Evolutionary conservation across 2,329 filamentous ascomycete species (phyloP).

Genomic region (Penicillium italicum): DNA sequence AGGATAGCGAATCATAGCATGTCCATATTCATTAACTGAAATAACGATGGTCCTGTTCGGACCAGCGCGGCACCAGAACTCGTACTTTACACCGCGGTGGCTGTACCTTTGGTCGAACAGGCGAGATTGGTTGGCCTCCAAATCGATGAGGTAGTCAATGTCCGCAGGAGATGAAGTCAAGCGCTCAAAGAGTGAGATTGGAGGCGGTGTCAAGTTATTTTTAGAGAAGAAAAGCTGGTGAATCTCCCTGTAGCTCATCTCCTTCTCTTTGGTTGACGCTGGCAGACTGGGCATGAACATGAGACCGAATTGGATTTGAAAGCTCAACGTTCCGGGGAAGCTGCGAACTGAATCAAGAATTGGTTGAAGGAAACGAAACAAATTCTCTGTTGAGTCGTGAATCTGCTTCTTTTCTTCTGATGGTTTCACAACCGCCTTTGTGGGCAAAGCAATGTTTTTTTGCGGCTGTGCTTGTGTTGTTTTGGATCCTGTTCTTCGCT

Average conservation of each 20-base stretch:
- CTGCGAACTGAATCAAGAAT: conserved; percentile 33
- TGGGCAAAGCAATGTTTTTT: neutral
- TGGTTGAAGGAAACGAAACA: conserved; percentile 31
- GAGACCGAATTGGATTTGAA: conserved; percentile 40
- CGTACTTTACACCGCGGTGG: conserved; percentile 31
- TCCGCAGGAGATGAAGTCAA: conserved; percentile 42
- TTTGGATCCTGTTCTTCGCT: neutral
- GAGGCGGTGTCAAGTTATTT: conserved; percentile 25
- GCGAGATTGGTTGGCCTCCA: conserved; percentile 22
- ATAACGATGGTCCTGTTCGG: conserved; percentile 32
- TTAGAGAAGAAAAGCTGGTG: conserved; percentile 35
- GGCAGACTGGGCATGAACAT: conserved; percentile 30
- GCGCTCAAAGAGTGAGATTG: conserved; percentile 35
- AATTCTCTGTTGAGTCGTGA: conserved; percentile 6
- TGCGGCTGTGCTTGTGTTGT: neutral
- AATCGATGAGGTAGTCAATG: conserved; percentile 38
- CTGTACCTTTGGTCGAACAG: conserved; percentile 30
- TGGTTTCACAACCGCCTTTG: neutral
- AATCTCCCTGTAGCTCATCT: conserved; percentile 18
- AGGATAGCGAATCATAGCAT: conserved; percentile 26
- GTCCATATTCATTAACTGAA: conserved; percentile 33
- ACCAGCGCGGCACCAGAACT: conserved; percentile 40
- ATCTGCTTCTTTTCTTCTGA: neutral
- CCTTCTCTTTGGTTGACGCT: conserved; percentile 8
- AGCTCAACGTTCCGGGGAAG: conserved; percentile 34